Evolutionary conservation across 257 asterid genomes (phyloP).

Genomic region (Solanum lignicaule): DNA sequence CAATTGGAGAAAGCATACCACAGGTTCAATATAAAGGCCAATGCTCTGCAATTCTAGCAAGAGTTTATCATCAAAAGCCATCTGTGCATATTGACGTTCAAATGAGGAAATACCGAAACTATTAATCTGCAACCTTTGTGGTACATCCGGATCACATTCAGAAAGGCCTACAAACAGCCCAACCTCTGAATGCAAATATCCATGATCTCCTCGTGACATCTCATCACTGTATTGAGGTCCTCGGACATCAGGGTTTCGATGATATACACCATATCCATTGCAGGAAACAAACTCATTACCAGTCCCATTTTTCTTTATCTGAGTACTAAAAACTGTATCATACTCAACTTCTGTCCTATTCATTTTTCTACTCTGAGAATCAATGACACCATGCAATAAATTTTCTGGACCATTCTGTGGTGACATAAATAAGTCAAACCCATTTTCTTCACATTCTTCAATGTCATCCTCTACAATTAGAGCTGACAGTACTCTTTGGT

Average conservation of each 20-base stretch:
- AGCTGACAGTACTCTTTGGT: constrained; percentile 89
- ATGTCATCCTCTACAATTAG: constrained; percentile 67
- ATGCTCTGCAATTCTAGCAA: constrained; percentile 71
- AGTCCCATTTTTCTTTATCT: constrained; percentile 43
- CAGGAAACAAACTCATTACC: constrained; percentile 33
- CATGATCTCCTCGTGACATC: constrained; percentile 34
- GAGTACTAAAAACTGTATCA: constrained; percentile 45
- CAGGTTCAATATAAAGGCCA: constrained; percentile 61
- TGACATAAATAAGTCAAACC: constrained; percentile 29
- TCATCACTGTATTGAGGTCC: constrained; percentile 39
- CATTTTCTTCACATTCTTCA: constrained; percentile 72
- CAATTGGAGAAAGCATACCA: constrained; percentile 48
- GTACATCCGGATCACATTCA: constrained; percentile 30
- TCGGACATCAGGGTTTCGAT: constrained; percentile 13
- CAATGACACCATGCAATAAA: constrained; percentile 36
- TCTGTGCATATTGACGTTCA: constrained; percentile 62
- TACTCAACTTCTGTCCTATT: constrained; percentile 33
- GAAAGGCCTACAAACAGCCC: constrained; percentile 58
- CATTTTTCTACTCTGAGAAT: constrained; percentile 28
- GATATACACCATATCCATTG: constrained; percentile 31
- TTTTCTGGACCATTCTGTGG: constrained; percentile 15
- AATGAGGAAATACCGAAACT: constrained; percentile 28
- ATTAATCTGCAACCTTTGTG: constrained; percentile 27
- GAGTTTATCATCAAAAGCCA: constrained; percentile 64
- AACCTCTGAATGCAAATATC: constrained; percentile 53